Conservation (phyloP, 2,329 filamentous ascomycete genomes). For the Fusarium tuaranense region DNA sequence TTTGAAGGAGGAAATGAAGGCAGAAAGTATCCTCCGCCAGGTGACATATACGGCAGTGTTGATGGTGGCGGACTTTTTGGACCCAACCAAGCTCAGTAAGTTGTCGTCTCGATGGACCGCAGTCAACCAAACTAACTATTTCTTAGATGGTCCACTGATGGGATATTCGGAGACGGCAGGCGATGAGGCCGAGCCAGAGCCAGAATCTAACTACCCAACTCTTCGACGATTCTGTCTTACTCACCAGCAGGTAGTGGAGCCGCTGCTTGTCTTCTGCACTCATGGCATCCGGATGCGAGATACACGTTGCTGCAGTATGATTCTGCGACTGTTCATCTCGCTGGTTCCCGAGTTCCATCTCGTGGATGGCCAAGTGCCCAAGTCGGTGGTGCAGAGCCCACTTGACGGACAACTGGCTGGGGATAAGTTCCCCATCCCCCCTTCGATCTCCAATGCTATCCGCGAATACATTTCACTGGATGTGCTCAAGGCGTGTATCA, state of each 20-base stretch:
- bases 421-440: conserved; percentile 61
- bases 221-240: conserved; percentile 87
- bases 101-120: conserved; percentile 10
- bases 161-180: conserved; percentile 44
- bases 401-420: conserved; percentile 45
- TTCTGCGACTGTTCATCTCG: conserved; percentile 86
- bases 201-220: conserved; percentile 61
- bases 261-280: conserved; percentile 90
- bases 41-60: conserved; percentile 92
- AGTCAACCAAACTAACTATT: conserved; percentile 23
- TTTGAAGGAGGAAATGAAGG: conserved; percentile 96
- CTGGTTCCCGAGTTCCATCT: conserved; percentile 87
- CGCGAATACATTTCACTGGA: conserved; percentile 91
- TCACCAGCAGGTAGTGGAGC: conserved; percentile 83
- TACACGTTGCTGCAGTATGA: conserved; percentile 86
- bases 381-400: conserved; percentile 35
- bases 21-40: conserved; percentile 93
- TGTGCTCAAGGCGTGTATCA: conserved; percentile 90
- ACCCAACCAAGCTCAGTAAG: conserved; percentile 76
- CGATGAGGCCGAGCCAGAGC: conserved; percentile 40
- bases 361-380: conserved; percentile 46
- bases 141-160: conserved; percentile 48
- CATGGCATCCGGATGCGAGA: conserved; percentile 92
- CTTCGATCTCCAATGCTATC: conserved; percentile 72
- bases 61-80: conserved; percentile 90